Conservation (phyloP, 805 yeast species). For the Candida morakotiae region DNA sequence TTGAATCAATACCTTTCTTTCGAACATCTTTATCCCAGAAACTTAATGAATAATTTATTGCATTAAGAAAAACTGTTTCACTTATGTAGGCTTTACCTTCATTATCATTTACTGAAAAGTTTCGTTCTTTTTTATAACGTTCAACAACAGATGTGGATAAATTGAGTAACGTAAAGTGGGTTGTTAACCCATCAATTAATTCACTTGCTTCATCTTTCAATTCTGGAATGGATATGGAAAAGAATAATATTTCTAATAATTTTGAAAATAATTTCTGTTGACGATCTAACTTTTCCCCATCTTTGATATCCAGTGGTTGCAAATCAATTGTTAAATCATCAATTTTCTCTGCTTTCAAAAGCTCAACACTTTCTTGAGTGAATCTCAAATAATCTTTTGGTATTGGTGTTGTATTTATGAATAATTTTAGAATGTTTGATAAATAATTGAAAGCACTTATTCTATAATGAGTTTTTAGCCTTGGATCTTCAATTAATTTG, state of each 20-base stretch:
- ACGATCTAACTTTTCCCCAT: constrained; percentile 46
- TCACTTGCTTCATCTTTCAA: constrained; percentile 61
- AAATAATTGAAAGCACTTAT: constrained; percentile 75
- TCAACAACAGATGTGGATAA: constrained; percentile 70
- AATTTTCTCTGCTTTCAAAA: constrained; percentile 37
- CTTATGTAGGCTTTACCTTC: constrained; percentile 73
- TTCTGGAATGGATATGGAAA: constrained; percentile 71
- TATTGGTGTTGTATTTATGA: constrained; percentile 53
- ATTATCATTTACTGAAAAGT: constrained; percentile 71
- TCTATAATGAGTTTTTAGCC: constrained; percentile 62
- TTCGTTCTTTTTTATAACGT: constrained; percentile 60
- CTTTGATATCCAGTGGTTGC: constrained; percentile 42
- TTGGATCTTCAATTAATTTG: constrained; percentile 64
- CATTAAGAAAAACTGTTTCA: constrained; percentile 67
- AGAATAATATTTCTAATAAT: constrained; percentile 68
- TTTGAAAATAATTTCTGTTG: constrained; percentile 65
- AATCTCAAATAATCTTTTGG: constrained; percentile 41
- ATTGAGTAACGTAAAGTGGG: constrained; percentile 75
- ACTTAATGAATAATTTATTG: constrained; percentile 75
- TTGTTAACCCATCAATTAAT: constrained; percentile 63
- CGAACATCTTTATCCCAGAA: constrained; percentile 70
- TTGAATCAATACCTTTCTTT: constrained; percentile 63
- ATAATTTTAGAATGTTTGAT: constrained; percentile 59
- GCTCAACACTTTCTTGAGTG: constrained; percentile 47
- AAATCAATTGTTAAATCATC: constrained; percentile 19